Percentiles rank a stretch among this genome's conserved stretches.
Evolutionary conservation across 2,329 filamentous ascomycete genomes (phyloP).

Genomic region (Aspergillus clavatus): DNA sequence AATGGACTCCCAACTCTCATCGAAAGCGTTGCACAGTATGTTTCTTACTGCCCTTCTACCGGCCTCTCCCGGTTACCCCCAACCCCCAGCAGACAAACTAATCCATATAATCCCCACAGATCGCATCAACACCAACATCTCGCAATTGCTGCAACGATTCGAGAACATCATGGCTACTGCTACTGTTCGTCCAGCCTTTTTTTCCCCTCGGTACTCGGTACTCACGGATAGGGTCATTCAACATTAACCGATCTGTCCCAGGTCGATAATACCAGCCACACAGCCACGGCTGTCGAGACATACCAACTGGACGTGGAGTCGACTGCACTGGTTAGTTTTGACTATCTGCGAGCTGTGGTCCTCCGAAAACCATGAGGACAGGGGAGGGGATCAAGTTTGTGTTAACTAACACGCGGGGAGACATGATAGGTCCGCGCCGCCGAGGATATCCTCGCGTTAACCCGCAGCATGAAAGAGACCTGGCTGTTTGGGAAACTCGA

Average conservation of each 20-base stretch:
- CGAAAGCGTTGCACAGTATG: conserved; percentile 17
- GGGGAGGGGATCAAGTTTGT: too few relatives aligned
- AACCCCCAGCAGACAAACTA: not conserved
- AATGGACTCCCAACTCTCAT: conserved; percentile 31
- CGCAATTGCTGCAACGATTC: conserved; percentile 49
- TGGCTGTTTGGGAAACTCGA: conserved; percentile 64
- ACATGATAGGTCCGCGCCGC: conserved; percentile 54
- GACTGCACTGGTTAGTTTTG: conserved; percentile 48
- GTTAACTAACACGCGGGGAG: too few relatives aligned
- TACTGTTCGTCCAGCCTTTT: conserved; percentile 39
- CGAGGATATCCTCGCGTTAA: conserved; percentile 58
- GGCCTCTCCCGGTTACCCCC: not conserved
- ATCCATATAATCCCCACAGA: conserved; percentile 29
- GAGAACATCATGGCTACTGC: conserved; percentile 53
- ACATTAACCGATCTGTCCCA: conserved; percentile 20
- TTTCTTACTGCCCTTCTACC: too few relatives aligned
- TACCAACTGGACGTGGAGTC: conserved; percentile 57
- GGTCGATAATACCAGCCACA: conserved; percentile 50
- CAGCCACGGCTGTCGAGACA: conserved; percentile 52
- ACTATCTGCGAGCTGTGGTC: too few relatives aligned
- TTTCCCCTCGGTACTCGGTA: too few relatives aligned
- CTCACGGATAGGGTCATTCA: too few relatives aligned
- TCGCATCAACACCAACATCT: conserved; percentile 43
- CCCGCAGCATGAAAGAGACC: conserved; percentile 59
- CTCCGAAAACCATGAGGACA: too few relatives aligned